These are phyloP conservation scores for Pseudopediastrum boryanum DNA, from an alignment of 139 green algal species.

Conservation along the genomic window DNA sequence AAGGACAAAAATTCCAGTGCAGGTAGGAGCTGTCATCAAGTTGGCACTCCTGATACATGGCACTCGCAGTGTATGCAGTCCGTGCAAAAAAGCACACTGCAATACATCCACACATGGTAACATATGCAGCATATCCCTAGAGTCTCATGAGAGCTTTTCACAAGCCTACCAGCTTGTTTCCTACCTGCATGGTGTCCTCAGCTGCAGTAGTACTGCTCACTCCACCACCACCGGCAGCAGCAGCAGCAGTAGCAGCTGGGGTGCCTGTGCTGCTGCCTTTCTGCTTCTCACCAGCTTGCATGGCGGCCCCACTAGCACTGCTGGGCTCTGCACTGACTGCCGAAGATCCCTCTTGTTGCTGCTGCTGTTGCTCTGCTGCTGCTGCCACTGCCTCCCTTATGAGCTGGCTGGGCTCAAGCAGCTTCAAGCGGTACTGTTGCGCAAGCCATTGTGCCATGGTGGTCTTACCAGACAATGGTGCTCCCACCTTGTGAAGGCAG, in stretches of 20 bases:
- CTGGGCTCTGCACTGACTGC: constrained; percentile 1
- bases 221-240: background rate
- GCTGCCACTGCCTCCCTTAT: constrained; percentile 46
- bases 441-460: constrained; percentile 56
- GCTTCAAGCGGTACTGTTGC: constrained; percentile 36
- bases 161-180: too few species aligned
- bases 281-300: too few species aligned
- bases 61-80: too few species aligned
- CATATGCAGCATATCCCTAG: too few species aligned
- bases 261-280: background rate
- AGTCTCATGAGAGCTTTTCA: too few species aligned
- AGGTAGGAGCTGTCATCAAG: too few species aligned
- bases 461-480: constrained; percentile 61
- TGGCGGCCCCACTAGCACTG: background rate
- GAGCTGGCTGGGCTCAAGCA: constrained; percentile 54
- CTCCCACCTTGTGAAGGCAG: constrained; percentile 27
- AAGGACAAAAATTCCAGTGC: too few species aligned
- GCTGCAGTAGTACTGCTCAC: too few species aligned
- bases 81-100: too few species aligned
- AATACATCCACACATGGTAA: too few species aligned
- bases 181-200: background rate
- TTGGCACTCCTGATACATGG: too few species aligned
- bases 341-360: constrained; percentile 13
- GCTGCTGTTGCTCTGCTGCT: constrained; percentile 32
- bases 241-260: constrained; percentile 16